Conservation (phyloP, 2,329 filamentous ascomycete genomes). For the Aspergillus pseudoglaucus region DNA sequence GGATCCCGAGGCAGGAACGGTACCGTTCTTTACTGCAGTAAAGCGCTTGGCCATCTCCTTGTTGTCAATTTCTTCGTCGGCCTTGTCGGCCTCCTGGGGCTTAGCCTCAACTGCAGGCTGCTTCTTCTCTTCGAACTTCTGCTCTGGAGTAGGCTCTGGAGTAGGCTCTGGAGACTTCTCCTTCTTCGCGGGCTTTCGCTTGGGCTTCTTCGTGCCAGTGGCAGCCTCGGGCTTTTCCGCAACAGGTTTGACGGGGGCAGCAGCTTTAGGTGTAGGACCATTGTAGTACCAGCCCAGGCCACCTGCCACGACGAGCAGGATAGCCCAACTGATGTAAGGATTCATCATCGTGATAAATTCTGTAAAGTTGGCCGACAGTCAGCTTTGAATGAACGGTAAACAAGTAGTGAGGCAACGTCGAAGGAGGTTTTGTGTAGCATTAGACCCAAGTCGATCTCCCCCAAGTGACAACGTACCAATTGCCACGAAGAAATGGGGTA, state of each 20-base stretch:
- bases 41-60: slow-evolving; percentile 72
- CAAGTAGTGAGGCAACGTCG: background rate
- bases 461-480: background rate
- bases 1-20: slow-evolving; percentile 38
- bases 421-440: too few species aligned
- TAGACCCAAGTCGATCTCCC: too few species aligned
- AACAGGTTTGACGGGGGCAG: slow-evolving; percentile 21
- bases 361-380: background rate
- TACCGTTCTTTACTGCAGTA: slow-evolving; percentile 63
- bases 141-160: slow-evolving; percentile 22
- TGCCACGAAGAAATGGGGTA: background rate
- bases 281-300: slow-evolving; percentile 39
- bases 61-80: slow-evolving; percentile 60
- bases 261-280: slow-evolving; percentile 26
- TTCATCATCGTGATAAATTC: slow-evolving; percentile 32
- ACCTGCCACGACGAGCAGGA: slow-evolving; percentile 36
- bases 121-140: slow-evolving; percentile 27
- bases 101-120: slow-evolving; percentile 23
- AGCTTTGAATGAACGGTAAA: background rate
- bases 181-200: slow-evolving; percentile 32
- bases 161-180: slow-evolving; percentile 17
- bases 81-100: slow-evolving; percentile 22
- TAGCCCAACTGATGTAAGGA: slow-evolving; percentile 39
- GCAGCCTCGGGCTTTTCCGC: slow-evolving; percentile 30
- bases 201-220: slow-evolving; percentile 34